Conservation (phyloP, 805 yeast species). For the Starmerella sirachaensis region DNA sequence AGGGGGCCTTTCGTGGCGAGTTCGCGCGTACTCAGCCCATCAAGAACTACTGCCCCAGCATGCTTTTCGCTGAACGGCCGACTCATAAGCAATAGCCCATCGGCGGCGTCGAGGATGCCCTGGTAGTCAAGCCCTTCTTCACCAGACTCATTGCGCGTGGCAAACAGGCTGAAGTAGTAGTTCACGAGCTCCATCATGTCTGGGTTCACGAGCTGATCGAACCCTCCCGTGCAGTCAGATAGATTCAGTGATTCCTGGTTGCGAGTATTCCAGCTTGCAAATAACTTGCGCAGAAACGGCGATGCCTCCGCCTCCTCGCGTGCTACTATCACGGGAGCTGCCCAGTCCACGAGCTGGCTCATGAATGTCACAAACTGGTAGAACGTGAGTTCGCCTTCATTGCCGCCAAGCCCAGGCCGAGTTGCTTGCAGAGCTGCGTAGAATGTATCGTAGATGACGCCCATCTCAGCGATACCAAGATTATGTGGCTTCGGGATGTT, state of each 20-base stretch:
- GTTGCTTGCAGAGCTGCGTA: conserved; percentile 64
- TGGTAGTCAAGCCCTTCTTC: conserved; percentile 44
- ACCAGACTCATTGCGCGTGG: too few relatives aligned
- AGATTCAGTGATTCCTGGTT: conserved; percentile 44
- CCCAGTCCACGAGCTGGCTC: conserved; percentile 73
- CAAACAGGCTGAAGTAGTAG: conserved; percentile 62
- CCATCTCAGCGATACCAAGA: conserved; percentile 44
- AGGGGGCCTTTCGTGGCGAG: conserved; percentile 31
- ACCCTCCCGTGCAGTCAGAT: conserved; percentile 58
- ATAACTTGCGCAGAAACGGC: conserved; percentile 51
- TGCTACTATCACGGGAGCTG: conserved; percentile 26
- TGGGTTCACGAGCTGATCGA: conserved; percentile 53
- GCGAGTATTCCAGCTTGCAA: conserved; percentile 57
- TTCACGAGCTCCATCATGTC: conserved; percentile 73
- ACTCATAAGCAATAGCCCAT: conserved; percentile 71
- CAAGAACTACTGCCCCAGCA: conserved; percentile 35
- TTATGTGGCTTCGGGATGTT: conserved; percentile 66
- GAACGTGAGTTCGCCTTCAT: conserved; percentile 57
- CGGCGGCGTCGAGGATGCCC: conserved; percentile 72
- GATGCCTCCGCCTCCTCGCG: conserved; percentile 23
- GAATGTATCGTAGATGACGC: conserved; percentile 72
- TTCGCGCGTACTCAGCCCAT: conserved; percentile 43
- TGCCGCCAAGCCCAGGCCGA: conserved; percentile 35
- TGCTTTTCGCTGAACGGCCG: conserved; percentile 72
- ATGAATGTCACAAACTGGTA: conserved; percentile 61